phyloP scores from a whole-genome alignment of 1,284 basidiomycete genomes.

The Boletus smithii region DNA sequence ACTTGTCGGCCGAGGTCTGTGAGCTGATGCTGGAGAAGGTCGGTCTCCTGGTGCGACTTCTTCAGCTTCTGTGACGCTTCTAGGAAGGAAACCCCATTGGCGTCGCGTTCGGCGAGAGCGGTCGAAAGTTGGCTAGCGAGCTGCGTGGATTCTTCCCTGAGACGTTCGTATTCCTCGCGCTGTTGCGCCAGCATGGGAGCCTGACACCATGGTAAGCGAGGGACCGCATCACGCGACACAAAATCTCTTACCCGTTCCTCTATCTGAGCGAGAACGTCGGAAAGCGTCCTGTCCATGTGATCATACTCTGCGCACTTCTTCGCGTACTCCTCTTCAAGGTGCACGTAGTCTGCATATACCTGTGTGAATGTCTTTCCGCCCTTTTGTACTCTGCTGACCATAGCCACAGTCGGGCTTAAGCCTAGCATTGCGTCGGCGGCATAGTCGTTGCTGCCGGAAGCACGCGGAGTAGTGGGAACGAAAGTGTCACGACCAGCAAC shows the following conservation, averaged over 20 bases:
- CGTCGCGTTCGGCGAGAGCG: slow-evolving; percentile 67
- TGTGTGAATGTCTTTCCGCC: slow-evolving; percentile 86
- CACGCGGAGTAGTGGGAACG: slow-evolving; percentile 46
- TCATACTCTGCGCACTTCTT: slow-evolving; percentile 77
- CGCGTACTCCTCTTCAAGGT: slow-evolving; percentile 78
- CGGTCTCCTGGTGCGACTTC: slow-evolving; percentile 66
- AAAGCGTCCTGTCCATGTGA: slow-evolving; percentile 74
- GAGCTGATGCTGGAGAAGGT: slow-evolving; percentile 72
- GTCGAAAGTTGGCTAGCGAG: slow-evolving; percentile 78
- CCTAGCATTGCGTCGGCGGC: slow-evolving; percentile 55
- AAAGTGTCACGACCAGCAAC: slow-evolving; percentile 47
- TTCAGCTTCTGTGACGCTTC: slow-evolving; percentile 61
- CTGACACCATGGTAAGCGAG: slow-evolving; percentile 40
- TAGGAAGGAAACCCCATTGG: slow-evolving; percentile 44
- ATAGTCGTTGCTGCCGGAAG: slow-evolving; percentile 43
- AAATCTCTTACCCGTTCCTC: slow-evolving; percentile 72
- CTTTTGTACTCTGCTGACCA: slow-evolving; percentile 75
- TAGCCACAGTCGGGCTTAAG: slow-evolving; percentile 80
- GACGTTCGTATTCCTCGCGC: slow-evolving; percentile 77
- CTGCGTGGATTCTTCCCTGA: slow-evolving; percentile 73
- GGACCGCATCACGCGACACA: neutral
- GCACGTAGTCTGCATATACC: slow-evolving; percentile 85
- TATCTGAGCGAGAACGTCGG: slow-evolving; percentile 77
- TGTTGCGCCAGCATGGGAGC: slow-evolving; percentile 86
- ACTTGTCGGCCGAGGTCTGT: slow-evolving; percentile 88